A percentile compares a stretch with the other conserved stretches of the same genome.
phyloP scores from a whole-genome alignment of 2,329 filamentous ascomycete species.

The Penicillium sp. region DNA sequence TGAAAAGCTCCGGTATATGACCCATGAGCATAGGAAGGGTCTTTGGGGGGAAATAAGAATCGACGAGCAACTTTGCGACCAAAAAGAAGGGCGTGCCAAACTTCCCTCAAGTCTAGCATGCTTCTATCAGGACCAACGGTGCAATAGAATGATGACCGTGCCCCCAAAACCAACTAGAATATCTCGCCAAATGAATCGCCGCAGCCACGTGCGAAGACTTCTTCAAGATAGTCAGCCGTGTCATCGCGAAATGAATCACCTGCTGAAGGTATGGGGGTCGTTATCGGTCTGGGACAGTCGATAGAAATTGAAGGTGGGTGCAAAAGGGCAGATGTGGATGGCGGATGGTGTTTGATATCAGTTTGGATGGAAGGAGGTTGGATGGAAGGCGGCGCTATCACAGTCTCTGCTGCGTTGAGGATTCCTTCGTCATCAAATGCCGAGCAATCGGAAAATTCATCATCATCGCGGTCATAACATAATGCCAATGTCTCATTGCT shows the following conservation, averaged over 20 bases:
- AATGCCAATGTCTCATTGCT: conserved; percentile 1
- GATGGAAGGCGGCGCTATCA: conserved; percentile 4
- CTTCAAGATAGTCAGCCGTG: conserved; percentile 34
- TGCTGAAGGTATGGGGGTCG: conserved; percentile 13
- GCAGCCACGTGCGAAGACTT: conserved; percentile 20
- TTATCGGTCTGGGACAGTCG: neutral
- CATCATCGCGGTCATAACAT: conserved; percentile 24
- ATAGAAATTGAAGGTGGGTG: neutral
- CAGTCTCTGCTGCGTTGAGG: conserved; percentile 27
- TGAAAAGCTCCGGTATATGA: neutral
- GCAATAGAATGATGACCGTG: neutral
- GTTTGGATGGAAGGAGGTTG: neutral
- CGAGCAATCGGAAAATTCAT: conserved; percentile 41
- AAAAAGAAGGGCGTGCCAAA: neutral
- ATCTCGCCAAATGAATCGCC: conserved; percentile 24
- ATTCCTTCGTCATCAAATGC: conserved; percentile 36
- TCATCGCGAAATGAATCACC: conserved; percentile 41
- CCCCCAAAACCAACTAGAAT: conserved; percentile 9
- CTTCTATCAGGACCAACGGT: neutral
- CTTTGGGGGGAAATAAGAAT: neutral
- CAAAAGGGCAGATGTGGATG: conserved; percentile 4
- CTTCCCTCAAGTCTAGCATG: neutral
- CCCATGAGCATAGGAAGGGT: neutral
- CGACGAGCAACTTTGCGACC: neutral
- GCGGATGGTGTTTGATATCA: neutral